Evolutionary conservation across 345 rosid species (phyloP).

Genomic region (Rubroshorea leprosula): DNA sequence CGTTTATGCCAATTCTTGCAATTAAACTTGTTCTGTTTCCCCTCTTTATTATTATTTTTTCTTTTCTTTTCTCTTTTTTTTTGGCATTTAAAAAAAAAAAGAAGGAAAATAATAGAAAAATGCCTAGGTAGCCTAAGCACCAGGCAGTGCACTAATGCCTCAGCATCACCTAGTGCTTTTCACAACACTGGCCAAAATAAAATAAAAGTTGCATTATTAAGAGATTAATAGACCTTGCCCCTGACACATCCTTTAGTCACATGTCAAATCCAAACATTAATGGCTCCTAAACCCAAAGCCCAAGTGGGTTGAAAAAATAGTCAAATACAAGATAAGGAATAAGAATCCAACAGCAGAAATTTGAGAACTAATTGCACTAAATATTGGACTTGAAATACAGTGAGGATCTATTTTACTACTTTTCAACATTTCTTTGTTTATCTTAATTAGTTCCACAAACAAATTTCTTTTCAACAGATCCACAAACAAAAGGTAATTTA

Average conservation of each 20-base stretch:
- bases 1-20: too few species aligned
- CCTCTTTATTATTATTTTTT: too few species aligned
- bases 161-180: too few species aligned
- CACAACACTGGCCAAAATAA: too few species aligned
- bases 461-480: neutral
- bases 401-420: neutral
- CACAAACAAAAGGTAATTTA: neutral
- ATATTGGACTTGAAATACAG: neutral
- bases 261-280: neutral
- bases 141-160: too few species aligned
- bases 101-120: too few species aligned
- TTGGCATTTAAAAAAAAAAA: too few species aligned
- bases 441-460: neutral
- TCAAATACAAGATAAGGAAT: neutral
- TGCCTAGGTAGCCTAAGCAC: too few species aligned
- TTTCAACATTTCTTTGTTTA: too few species aligned
- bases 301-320: neutral
- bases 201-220: neutral
- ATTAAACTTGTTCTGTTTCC: too few species aligned
- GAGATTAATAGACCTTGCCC: constrained; percentile 1
- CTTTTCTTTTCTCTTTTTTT: too few species aligned
- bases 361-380: neutral
- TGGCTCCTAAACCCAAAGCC: neutral
- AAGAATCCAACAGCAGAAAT: neutral
- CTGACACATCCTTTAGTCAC: neutral